Percentiles rank a stretch among this genome's conserved stretches.
Conservation (phyloP, 345 rosid species). For the Gossypium mustelinum region DNA sequence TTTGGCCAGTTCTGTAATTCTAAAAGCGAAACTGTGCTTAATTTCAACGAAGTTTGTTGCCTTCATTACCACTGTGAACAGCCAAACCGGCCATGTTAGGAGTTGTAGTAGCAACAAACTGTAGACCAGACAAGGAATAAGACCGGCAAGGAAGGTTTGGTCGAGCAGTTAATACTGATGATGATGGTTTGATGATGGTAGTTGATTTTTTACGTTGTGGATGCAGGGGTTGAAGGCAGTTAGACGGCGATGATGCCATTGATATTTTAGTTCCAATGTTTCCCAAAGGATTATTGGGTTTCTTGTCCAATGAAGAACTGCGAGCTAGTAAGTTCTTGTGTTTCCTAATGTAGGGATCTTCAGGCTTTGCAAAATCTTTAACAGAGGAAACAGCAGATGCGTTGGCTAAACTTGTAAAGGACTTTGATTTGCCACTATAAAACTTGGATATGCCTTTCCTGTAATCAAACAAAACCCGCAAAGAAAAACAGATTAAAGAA, state of each 20-base stretch:
- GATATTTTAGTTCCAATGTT: conserved; percentile 19
- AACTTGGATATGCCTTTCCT: conserved; percentile 43
- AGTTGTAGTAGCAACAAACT: conserved; percentile 23
- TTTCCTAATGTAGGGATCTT: conserved; percentile 31
- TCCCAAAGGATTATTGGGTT: not conserved
- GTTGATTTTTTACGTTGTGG: conserved; percentile 24
- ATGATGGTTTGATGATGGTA: conserved; percentile 6
- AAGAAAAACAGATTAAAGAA: not conserved
- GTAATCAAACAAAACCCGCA: conserved; percentile 12
- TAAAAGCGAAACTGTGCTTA: not conserved
- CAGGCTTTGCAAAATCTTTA: conserved; percentile 38
- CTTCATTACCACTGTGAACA: conserved; percentile 15
- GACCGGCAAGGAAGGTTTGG: conserved; percentile 29
- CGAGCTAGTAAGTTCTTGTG: conserved; percentile 32
- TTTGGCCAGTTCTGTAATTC: conserved; percentile 1
- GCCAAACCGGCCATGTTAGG: conserved; percentile 10
- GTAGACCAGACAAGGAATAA: conserved; percentile 38
- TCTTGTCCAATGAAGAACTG: conserved; percentile 16
- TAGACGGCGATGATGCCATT: conserved; percentile 10
- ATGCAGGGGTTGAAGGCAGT: conserved; percentile 33
- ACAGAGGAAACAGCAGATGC: conserved; percentile 25
- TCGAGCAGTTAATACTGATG: conserved; percentile 14
- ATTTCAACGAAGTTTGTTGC: conserved; percentile 15
- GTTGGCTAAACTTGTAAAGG: conserved; percentile 44
- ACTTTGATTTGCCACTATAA: conserved; percentile 42